Evolutionary conservation across 345 rosid genomes (phyloP).

Genomic region (Bruguiera parviflora): DNA sequence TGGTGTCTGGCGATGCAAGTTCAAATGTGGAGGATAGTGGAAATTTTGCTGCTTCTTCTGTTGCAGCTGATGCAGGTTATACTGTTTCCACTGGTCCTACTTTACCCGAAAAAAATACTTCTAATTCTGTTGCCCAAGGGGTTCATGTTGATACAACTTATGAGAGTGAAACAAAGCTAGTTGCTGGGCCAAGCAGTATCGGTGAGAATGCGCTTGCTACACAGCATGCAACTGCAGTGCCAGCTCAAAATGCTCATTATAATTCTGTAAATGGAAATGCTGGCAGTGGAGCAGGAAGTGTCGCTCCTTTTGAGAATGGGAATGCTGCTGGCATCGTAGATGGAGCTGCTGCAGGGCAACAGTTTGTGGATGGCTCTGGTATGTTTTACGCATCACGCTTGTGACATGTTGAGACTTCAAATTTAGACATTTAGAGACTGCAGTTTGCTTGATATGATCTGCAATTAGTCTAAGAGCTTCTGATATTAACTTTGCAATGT

Average conservation of each 20-base stretch:
- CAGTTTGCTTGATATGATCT: background rate
- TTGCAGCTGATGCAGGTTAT: slow-evolving; percentile 26
- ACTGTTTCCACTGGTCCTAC: slow-evolving; percentile 5
- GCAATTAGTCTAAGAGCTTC: background rate
- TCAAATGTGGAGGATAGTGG: slow-evolving; percentile 35
- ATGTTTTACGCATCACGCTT: slow-evolving; percentile 19
- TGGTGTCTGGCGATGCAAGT: slow-evolving; percentile 21
- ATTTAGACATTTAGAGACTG: background rate
- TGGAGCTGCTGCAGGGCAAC: slow-evolving; percentile 40
- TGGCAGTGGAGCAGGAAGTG: slow-evolving; percentile 31
- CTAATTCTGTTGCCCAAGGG: slow-evolving; percentile 26
- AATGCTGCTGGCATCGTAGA: slow-evolving; percentile 35
- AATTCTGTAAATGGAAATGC: slow-evolving; percentile 56
- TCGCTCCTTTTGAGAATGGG: slow-evolving; percentile 54
- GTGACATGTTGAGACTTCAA: background rate
- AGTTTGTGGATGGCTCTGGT: slow-evolving; percentile 58
- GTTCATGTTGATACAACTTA: slow-evolving; percentile 13
- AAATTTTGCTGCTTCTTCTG: slow-evolving; percentile 29
- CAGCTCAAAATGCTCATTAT: slow-evolving; percentile 30
- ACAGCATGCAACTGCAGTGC: slow-evolving; percentile 19
- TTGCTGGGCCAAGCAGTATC: slow-evolving; percentile 13
- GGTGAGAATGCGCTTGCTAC: slow-evolving; percentile 20
- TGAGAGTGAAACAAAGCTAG: slow-evolving; percentile 20
- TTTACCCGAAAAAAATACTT: slow-evolving; percentile 18
- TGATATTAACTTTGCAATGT: background rate